Base-by-base conservation (phyloP, 2,329 filamentous ascomycete genomes). In the Dendryphion nanum region DNA sequence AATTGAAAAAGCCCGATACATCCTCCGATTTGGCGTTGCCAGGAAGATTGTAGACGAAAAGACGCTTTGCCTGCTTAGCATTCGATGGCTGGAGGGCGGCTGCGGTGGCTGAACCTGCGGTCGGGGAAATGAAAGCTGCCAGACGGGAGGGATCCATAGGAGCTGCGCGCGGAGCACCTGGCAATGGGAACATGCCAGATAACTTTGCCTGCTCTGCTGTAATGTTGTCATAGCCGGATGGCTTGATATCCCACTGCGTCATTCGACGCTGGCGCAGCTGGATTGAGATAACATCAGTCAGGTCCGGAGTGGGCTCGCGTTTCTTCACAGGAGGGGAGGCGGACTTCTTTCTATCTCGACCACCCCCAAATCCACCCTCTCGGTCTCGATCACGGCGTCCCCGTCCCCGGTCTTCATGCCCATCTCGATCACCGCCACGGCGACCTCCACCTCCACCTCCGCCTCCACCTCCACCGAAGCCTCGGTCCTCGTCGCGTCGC, bases 191-290 rank as follows among this genome's bases (percentile, higher is more conserved):
- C 93, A 98, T 96, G 73, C 91, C 82, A 3, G 94, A 98, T 30
- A 98, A 78, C 74, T 99, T 99, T 35, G 93, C 94, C 67, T 98
- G 94, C 68, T 98, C 94, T 16, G 93, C 89, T 2, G 93, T 96
- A 50, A 99, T 91, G 67, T 93, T 95, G 62, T 98, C 94, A 61
- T 99, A 99, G 30, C 93, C 91, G 13, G 89, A 88, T 5, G 93
- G 93, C 72, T 98, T 98, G 67, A 98, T 96, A 66, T 99, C 94
- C 93, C 93, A 99, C 68, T 98, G 94, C 23, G 90, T 97, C 75
- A 98, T 74, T 42, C 93, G 85, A 53, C 94, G 85, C 75, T 90
- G 93, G 56, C 91, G 84, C 59, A 91, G 84, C 47, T 89, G 73
- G 42, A 99, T 76, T 4, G 89, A 80, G n/a, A 85, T 75, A 42